Evolutionary conservation across 257 asterid species (phyloP).

Genomic region (Scutellaria minor): DNA sequence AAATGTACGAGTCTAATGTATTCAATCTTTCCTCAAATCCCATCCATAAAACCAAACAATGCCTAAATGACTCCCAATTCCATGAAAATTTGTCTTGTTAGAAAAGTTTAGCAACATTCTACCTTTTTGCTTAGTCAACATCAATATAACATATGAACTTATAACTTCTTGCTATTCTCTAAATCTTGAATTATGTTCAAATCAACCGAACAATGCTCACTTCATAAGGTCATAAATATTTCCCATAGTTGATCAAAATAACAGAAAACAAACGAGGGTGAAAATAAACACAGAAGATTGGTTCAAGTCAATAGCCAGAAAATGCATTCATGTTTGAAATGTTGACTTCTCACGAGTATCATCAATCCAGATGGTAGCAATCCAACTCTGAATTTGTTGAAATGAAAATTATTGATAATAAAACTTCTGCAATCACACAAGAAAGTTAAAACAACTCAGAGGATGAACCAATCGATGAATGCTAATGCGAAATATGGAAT

Average conservation of each 20-base stretch:
- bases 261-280: background rate
- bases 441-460: background rate
- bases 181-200: no score
- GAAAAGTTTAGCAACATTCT: no score
- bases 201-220: no score
- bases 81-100: no score
- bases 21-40: no score
- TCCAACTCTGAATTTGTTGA: background rate
- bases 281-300: background rate
- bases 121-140: no score
- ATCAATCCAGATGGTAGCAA: constrained; percentile 6
- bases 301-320: background rate
- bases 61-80: no score
- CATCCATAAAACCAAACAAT: no score
- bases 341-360: background rate
- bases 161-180: no score
- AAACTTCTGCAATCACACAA: constrained; percentile 7
- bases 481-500: constrained; percentile 37
- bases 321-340: constrained; percentile 27
- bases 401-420: constrained; percentile 9
- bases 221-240: no score
- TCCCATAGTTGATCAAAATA: background rate
- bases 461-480: constrained; percentile 36
- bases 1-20: no score
- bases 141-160: no score